Evolutionary conservation across 139 green algal species (phyloP).

Genomic region (Desmodesmus armatus): DNA sequence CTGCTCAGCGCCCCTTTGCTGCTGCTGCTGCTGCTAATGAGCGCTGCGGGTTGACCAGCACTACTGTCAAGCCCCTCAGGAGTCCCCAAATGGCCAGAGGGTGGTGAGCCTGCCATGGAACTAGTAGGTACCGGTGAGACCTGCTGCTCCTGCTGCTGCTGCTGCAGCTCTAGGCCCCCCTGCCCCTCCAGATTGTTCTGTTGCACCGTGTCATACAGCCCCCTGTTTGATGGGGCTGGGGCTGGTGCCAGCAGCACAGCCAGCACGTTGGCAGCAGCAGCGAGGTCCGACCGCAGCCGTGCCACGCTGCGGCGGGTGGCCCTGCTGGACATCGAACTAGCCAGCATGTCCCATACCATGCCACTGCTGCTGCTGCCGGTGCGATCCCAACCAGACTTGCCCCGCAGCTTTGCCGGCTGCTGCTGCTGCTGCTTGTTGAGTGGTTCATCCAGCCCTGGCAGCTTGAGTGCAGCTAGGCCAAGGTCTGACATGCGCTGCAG

Average conservation of each 20-base stretch:
- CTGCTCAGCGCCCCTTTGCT: no score
- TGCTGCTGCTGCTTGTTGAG: no score
- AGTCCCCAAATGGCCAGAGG: no score
- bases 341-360: slow-evolving; percentile 4
- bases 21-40: slow-evolving; percentile 26
- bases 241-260: slow-evolving; percentile 20
- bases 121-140: no score
- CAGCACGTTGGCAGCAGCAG: slow-evolving; percentile 17
- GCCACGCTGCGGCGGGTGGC: background rate
- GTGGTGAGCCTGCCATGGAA: no score
- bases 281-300: background rate
- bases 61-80: no score
- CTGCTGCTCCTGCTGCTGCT: background rate
- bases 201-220: background rate
- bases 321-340: background rate
- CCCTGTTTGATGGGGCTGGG: background rate
- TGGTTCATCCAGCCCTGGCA: no score
- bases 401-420: no score
- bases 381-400: no score
- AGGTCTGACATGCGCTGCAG: no score
- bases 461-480: no score
- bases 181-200: slow-evolving; percentile 1
- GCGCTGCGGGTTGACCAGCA: background rate
- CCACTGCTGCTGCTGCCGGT: background rate
- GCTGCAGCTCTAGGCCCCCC: background rate